phyloP scores from a whole-genome alignment of 2,329 filamentous ascomycete species.

The Fusarium fujikuroi region DNA sequence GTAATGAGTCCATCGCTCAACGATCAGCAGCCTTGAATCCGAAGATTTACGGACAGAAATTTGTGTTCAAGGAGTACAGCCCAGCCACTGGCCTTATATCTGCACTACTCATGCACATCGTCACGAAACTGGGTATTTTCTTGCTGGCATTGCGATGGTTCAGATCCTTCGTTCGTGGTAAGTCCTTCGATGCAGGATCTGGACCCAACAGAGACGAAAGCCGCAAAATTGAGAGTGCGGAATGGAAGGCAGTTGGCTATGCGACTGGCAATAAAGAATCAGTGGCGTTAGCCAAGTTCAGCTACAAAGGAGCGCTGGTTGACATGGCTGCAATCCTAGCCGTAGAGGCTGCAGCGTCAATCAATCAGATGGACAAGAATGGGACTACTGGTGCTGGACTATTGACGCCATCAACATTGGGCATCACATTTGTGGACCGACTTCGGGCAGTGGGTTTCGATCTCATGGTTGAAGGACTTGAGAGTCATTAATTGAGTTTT shows the following conservation, averaged over 20 bases:
- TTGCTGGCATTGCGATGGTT: not conserved
- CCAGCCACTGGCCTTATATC: not conserved
- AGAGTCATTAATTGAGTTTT: not conserved
- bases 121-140: not conserved
- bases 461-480: not conserved
- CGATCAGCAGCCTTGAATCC: not conserved
- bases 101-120: not conserved
- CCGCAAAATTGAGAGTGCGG: not conserved
- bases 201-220: not conserved
- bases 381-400: not conserved
- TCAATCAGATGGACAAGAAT: not conserved
- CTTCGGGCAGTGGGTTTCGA: not conserved
- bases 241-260: not conserved
- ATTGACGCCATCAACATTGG: not conserved
- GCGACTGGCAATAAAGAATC: not conserved
- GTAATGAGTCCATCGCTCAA: not conserved
- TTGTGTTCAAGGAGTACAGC: not conserved
- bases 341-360: not conserved
- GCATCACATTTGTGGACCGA: not conserved
- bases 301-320: not conserved
- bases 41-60: not conserved
- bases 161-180: not conserved
- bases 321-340: slow-evolving; percentile 3
- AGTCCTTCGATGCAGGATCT: not conserved
- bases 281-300: not conserved